Evolutionary conservation across 2,329 filamentous ascomycete species (phyloP).

Genomic region (Rutstroemia sp.): DNA sequence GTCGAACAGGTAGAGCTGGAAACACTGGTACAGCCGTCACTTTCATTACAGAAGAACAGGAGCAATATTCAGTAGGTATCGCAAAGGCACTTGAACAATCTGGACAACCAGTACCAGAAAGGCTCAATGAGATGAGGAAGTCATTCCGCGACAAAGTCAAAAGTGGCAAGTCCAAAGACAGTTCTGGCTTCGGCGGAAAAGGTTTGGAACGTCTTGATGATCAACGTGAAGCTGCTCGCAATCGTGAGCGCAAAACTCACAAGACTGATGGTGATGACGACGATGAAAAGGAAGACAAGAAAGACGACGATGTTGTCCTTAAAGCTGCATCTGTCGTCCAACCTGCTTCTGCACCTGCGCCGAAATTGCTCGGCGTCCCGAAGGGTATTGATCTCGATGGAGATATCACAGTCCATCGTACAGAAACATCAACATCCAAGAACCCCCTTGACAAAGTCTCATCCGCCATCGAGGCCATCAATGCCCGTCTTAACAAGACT

Average conservation of each 20-base stretch:
- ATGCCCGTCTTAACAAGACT: slow-evolving; percentile 80
- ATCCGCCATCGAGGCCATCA: slow-evolving; percentile 86
- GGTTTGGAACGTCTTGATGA: slow-evolving; percentile 87
- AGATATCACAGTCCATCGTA: slow-evolving; percentile 67
- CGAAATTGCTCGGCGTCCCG: slow-evolving; percentile 37
- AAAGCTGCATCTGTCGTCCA: slow-evolving; percentile 59
- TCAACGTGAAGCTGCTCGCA: slow-evolving; percentile 79
- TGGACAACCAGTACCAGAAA: slow-evolving; percentile 72
- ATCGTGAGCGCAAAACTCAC: slow-evolving; percentile 80
- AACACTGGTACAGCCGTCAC: slow-evolving; percentile 94
- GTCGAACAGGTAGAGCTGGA: slow-evolving; percentile 87
- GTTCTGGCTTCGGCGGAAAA: slow-evolving; percentile 88
- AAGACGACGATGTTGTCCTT: slow-evolving; percentile 63
- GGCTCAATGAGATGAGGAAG: slow-evolving; percentile 56
- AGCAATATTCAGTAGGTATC: slow-evolving; percentile 84
- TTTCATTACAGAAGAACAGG: slow-evolving; percentile 85
- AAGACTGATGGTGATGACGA: slow-evolving; percentile 82
- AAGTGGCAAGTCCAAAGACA: slow-evolving; percentile 81
- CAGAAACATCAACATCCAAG: slow-evolving; percentile 48
- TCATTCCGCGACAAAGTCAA: slow-evolving; percentile 86
- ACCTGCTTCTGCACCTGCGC: slow-evolving; percentile 41
- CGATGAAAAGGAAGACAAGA: slow-evolving; percentile 65
- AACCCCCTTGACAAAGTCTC: slow-evolving; percentile 79
- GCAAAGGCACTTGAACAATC: slow-evolving; percentile 81
- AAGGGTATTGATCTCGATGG: slow-evolving; percentile 55